A percentile compares a stretch with the other conserved stretches of the same genome.
phyloP scores from a whole-genome alignment of 257 asterid species.

The Nicotiana noctiflora region DNA sequence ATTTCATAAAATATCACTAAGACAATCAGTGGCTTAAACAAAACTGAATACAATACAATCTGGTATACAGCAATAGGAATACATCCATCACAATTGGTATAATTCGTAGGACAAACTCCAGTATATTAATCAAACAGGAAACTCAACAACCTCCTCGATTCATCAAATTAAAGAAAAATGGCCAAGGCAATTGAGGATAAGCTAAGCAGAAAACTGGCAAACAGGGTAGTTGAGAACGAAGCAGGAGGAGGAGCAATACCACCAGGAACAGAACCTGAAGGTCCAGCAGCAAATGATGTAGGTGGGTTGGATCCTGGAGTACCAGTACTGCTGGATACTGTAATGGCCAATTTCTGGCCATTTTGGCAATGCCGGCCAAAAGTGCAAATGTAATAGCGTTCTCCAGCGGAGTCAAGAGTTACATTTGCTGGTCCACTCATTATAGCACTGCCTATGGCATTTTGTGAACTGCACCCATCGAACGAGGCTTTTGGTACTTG shows the following conservation, averaged over 20 bases:
- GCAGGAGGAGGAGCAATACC: not conserved
- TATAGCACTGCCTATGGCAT: slow-evolving; percentile 21
- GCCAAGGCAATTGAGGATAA: not conserved
- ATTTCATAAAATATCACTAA: not conserved
- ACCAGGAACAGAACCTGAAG: not conserved
- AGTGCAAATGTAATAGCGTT: slow-evolving; percentile 42
- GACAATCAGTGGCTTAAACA: not conserved
- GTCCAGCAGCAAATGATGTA: slow-evolving; percentile 7
- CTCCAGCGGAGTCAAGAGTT: slow-evolving; percentile 32
- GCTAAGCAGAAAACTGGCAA: not conserved
- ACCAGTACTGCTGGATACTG: slow-evolving; percentile 16
- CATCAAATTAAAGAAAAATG: not conserved
- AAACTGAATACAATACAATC: not conserved
- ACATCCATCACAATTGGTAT: no score
- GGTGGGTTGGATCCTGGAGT: slow-evolving; percentile 30
- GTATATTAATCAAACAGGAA: not conserved
- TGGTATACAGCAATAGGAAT: not conserved
- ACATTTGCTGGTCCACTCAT: slow-evolving; percentile 33
- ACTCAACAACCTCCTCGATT: not conserved
- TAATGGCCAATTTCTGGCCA: slow-evolving; percentile 38
- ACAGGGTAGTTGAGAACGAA: not conserved
- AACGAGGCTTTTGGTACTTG: slow-evolving; percentile 35
- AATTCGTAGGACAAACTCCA: not conserved
- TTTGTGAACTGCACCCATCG: slow-evolving; percentile 30
- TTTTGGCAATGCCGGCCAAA: slow-evolving; percentile 32